Percentiles rank a stretch among this genome's conserved stretches.
These are phyloP conservation scores for Mycena capillaripes DNA, from an alignment of 768 basidiomycete species.

Conservation along the genomic window DNA sequence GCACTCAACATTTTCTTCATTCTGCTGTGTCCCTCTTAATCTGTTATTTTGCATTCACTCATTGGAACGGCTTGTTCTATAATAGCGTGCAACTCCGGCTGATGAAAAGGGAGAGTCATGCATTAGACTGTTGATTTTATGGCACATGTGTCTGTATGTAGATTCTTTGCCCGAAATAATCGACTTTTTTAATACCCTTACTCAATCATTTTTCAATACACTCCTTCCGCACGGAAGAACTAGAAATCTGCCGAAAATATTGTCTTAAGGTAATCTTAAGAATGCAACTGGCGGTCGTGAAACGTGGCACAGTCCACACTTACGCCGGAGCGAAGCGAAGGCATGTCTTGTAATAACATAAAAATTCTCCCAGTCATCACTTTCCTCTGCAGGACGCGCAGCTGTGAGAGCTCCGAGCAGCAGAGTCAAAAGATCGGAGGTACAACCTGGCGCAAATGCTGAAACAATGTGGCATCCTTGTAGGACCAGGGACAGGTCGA, in stretches of 20 bases:
- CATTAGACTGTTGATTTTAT: conserved; percentile 4
- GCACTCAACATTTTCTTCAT: background rate
- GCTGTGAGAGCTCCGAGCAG: background rate
- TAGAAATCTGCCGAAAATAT: too few relatives aligned
- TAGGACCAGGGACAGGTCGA: background rate
- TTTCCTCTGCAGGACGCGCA: background rate
- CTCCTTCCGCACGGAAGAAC: background rate
- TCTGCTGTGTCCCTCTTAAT: conserved; percentile 5
- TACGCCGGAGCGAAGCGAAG: too few relatives aligned
- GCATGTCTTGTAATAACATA: conserved; percentile 2
- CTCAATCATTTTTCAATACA: too few relatives aligned
- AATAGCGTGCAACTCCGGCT: background rate
- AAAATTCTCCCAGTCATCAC: conserved; percentile 4
- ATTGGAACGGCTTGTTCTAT: background rate
- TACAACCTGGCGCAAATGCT: background rate
- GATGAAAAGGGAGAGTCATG: background rate
- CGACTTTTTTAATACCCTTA: background rate
- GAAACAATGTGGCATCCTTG: background rate
- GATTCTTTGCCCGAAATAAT: background rate
- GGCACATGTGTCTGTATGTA: background rate
- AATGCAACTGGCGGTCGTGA: too few relatives aligned
- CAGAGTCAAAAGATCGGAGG: background rate
- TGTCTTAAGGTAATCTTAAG: too few relatives aligned
- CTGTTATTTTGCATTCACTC: conserved; percentile 3
- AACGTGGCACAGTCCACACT: too few relatives aligned